Percentiles rank a stretch among this genome's conserved stretches.
Evolutionary conservation across 768 basidiomycete species (phyloP).

Genomic region (Ramaria sp.): DNA sequence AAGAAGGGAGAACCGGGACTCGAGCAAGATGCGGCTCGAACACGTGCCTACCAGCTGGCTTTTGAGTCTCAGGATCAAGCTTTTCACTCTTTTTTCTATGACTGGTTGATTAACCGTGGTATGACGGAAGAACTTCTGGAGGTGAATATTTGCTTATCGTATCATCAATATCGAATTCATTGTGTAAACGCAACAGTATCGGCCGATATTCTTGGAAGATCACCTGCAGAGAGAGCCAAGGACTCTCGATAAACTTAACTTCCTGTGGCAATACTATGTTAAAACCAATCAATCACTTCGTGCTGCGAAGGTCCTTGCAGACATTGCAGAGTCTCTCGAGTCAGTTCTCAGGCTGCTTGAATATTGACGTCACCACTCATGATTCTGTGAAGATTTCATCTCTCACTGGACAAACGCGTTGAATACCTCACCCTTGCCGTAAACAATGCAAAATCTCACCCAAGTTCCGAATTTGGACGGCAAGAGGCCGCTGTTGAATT

Average conservation of each 20-base stretch:
- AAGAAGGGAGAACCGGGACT: slow-evolving; percentile 24
- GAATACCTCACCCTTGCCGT: slow-evolving; percentile 93
- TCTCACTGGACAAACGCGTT: slow-evolving; percentile 62
- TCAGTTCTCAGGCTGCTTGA: slow-evolving; percentile 27
- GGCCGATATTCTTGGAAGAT: slow-evolving; percentile 78
- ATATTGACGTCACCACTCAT: background rate
- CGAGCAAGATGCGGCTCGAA: slow-evolving; percentile 62
- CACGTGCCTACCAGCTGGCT: slow-evolving; percentile 78
- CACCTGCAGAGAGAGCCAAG: slow-evolving; percentile 76
- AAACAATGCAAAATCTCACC: slow-evolving; percentile 93
- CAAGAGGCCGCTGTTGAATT: slow-evolving; percentile 92
- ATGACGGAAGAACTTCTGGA: slow-evolving; percentile 85
- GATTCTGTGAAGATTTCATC: slow-evolving; percentile 40
- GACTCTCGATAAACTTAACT: slow-evolving; percentile 71
- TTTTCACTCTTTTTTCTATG: slow-evolving; percentile 90
- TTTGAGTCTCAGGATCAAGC: slow-evolving; percentile 80
- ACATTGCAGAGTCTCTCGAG: slow-evolving; percentile 78
- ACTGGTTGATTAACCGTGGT: slow-evolving; percentile 77
- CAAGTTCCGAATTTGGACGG: slow-evolving; percentile 60
- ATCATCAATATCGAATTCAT: background rate
- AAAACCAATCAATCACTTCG: slow-evolving; percentile 79
- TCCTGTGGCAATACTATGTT: slow-evolving; percentile 96
- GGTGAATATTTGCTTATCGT: slow-evolving; percentile 32
- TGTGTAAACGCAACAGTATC: slow-evolving; percentile 42
- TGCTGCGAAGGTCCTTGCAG: slow-evolving; percentile 77